Base-by-base conservation (phyloP, 495 filamentous ascomycete genomes). In the Evansstolkia leycettana region DNA sequence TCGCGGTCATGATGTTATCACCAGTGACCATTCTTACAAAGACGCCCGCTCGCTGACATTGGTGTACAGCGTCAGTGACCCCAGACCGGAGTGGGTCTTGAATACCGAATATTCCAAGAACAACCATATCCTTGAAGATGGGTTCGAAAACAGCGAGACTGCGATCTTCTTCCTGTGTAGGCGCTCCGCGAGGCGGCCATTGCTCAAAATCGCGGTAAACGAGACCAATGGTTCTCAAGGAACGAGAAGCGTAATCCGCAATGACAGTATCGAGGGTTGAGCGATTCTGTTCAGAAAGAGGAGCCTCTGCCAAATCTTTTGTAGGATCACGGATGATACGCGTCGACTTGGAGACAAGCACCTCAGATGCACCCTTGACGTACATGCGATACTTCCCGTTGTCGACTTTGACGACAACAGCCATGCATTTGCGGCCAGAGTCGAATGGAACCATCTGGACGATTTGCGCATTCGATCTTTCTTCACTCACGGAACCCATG, bases 1-100 rank as follows among this genome's bases (percentile, higher is more conserved):
- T 79, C n/a, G 86, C 86, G 9, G 86, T 94, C 36, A 73, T 59
- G 34, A 86, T 66, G 43, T 90, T 92, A 48, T 94, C 86, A 37
- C 86, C 86, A 17, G 86, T 94, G 11, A 94, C 85, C 86, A 94
- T 93, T 24, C 82, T 76, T 10, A 90, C 84, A 44, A 76, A 77
- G 29, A 94, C 82, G 43, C 86, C 86, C 20, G 86, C 86, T 16
- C 70, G 59, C 43, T 84, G 76, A 34, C 81, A 86, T 34, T 75
- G 66, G 14, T 62, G 54, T n/a, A 94, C 84, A 5, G 86, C 80
- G 18, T 87, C 78, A 8, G 69, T 60, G 11, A 90, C 85, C 41
- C 84, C 86, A 5, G 59, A 56, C 34, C 85, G 83, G 17, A 93
- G 71, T 12, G 85, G 85, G 58, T 93, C 85, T 57, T 88, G 84